phyloP scores from a whole-genome alignment of 495 filamentous ascomycete genomes.

The Xylaria curta region DNA sequence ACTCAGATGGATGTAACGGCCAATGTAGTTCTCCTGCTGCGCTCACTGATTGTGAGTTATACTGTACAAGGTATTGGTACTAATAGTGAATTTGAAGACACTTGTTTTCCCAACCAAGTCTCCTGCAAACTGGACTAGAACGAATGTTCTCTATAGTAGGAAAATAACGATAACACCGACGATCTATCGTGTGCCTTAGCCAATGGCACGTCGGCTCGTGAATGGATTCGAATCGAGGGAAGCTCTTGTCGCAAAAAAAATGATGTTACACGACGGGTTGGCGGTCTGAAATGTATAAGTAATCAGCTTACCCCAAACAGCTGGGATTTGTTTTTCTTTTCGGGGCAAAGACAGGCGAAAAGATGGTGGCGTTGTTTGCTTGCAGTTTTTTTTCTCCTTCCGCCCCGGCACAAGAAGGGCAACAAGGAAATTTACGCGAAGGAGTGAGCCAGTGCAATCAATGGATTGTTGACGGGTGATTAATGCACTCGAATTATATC shows the following conservation, averaged over 20 bases:
- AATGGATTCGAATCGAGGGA: neutral
- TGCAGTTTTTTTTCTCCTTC: neutral
- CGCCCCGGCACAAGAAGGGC: neutral
- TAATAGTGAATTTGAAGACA: conserved; percentile 1
- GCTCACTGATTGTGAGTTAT: conserved; percentile 7
- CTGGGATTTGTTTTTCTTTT: neutral
- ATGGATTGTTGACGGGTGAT: conserved; percentile 8
- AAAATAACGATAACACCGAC: neutral
- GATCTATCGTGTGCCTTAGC: conserved; percentile 10
- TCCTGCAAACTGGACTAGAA: neutral
- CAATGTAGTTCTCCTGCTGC: conserved; percentile 1
- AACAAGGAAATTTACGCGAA: neutral
- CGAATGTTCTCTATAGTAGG: conserved; percentile 8
- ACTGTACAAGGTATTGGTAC: conserved; percentile 14
- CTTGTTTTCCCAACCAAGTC: conserved; percentile 8
- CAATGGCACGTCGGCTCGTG: neutral
- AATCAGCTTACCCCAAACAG: neutral
- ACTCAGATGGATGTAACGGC: neutral
- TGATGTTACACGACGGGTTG: conserved; percentile 14
- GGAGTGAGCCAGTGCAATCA: conserved; percentile 1
- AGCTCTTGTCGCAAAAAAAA: neutral
- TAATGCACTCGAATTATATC: conserved; percentile 21
- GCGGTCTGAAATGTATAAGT: conserved; percentile 6
- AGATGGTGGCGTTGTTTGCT: neutral
- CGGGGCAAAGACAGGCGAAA: conserved; percentile 8